Evolutionary conservation across 441 rosid genomes (phyloP), one percentile per base, ranked within the genome.

Genomic region (Capsella rubella): DNA sequence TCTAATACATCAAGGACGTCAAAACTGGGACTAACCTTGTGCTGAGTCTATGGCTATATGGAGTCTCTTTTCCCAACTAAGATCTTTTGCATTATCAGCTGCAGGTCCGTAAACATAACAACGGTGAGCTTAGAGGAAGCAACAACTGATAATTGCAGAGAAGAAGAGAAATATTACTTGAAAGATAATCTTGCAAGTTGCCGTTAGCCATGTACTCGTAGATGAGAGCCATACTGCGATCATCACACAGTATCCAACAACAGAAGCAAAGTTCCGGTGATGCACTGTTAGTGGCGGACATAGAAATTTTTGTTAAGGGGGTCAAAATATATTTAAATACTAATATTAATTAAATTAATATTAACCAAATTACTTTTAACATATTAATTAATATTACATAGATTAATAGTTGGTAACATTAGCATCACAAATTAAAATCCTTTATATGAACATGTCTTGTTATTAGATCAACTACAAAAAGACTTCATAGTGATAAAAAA

Each of bases 141-240:
- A 12, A 13, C 15, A 42, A 42, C 5, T 42, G 15, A 6, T 13
- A 42, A 42, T 16, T 16, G 18, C 15, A 42, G 55, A 51, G n/a
- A 51, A 4, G 2, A 2, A 25, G 25, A 62, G 27, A 62, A 18
- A 6, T 15, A 67, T 28, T 45, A 79, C 87, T 81, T 74, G 82
- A 82, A 9, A 86, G 66, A 59, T 80, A 72, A 15, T 63, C 68
- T 7, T 77, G 63, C 63, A 87, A 79, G 53, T 85, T 75, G 1
- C 90, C 88, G 57, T 83, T 80, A 11, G 83, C 77, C 88, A 84
- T 84, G 78, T 78, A 84, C 68, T 87, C 88, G 3, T 81, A 84
- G 53, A 87, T 71, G 31, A 87, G 84, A 29, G 78, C 88, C 71
- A 71, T 80, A n/a, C 78, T 45, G 0, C 66, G 47, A 18, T 55